phyloP scores from a whole-genome alignment of 2,329 filamentous ascomycete species.

The Trichoderma breve region DNA sequence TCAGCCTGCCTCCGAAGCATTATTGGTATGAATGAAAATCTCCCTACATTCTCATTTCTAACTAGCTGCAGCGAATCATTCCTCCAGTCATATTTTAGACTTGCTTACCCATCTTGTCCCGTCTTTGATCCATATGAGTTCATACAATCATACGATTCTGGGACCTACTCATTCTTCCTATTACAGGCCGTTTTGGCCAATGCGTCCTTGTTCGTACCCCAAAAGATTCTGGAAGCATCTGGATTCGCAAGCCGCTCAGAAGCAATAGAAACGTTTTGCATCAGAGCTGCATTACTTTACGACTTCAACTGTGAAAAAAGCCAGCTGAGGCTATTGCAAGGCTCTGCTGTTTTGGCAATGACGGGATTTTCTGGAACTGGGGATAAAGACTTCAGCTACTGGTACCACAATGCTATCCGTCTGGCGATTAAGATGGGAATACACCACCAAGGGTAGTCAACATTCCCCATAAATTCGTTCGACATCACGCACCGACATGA shows the following conservation, averaged over 20 bases:
- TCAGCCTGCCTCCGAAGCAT: background rate
- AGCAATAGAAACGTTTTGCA: background rate
- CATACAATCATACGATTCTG: background rate
- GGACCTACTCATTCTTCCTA: background rate
- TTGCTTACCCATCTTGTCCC: background rate
- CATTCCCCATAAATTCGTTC: no score
- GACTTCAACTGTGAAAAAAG: background rate
- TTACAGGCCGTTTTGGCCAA: background rate
- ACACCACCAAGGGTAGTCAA: background rate
- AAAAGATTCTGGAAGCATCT: background rate
- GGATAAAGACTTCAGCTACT: background rate
- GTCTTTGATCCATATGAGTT: background rate
- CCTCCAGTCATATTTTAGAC: background rate
- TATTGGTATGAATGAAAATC: background rate
- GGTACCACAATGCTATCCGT: background rate
- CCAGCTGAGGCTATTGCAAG: background rate
- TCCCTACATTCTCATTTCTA: background rate
- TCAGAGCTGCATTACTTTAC: background rate
- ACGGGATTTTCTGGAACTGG: background rate
- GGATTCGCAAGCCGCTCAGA: background rate
- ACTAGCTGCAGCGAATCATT: background rate
- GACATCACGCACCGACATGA: no score
- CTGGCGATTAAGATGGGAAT: background rate
- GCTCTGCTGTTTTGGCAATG: background rate
- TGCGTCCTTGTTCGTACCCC: background rate